Conservation (phyloP, 2,329 filamentous ascomycete genomes). For the Claviceps digitariae region DNA sequence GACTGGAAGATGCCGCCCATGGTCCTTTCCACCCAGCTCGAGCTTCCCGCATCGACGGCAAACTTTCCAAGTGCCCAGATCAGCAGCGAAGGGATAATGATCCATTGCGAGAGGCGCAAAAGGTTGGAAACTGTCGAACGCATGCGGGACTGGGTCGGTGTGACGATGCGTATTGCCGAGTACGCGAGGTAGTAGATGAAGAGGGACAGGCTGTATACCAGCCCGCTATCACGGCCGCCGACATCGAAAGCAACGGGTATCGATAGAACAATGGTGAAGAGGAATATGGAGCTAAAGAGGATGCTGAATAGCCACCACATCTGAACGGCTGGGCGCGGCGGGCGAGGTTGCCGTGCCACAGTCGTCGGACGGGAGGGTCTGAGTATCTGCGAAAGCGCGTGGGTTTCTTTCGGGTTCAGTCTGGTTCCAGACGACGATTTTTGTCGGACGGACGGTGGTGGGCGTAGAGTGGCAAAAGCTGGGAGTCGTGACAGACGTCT, state of each 20-base stretch:
- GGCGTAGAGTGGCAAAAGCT: neutral
- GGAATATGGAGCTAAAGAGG: conserved; percentile 70
- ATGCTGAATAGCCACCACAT: conserved; percentile 78
- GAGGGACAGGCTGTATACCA: conserved; percentile 84
- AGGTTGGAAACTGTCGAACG: conserved; percentile 57
- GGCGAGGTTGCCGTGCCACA: conserved; percentile 9
- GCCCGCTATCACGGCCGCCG: conserved; percentile 81
- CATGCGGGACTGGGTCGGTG: conserved; percentile 64
- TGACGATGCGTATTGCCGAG: conserved; percentile 65
- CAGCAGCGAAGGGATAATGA: conserved; percentile 71
- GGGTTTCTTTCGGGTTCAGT: neutral
- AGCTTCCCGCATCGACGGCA: conserved; percentile 69
- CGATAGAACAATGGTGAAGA: conserved; percentile 84
- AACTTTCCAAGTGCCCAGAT: conserved; percentile 96
- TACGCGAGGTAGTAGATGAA: conserved; percentile 86
- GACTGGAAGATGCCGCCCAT: conserved; percentile 52
- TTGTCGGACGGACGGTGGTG: neutral
- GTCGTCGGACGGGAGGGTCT: conserved; percentile 1
- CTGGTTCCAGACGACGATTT: neutral
- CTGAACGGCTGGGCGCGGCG: conserved; percentile 22
- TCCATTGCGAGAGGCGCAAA: conserved; percentile 68
- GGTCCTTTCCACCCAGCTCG: conserved; percentile 71
- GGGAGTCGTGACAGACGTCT: neutral
- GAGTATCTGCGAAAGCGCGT: neutral
- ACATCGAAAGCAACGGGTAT: conserved; percentile 98